Percentiles rank a stretch among this genome's conserved stretches.
These are phyloP conservation scores for Selaginella tamariscina DNA, from an alignment of 75 land plant genomes.

Conservation along the genomic window DNA sequence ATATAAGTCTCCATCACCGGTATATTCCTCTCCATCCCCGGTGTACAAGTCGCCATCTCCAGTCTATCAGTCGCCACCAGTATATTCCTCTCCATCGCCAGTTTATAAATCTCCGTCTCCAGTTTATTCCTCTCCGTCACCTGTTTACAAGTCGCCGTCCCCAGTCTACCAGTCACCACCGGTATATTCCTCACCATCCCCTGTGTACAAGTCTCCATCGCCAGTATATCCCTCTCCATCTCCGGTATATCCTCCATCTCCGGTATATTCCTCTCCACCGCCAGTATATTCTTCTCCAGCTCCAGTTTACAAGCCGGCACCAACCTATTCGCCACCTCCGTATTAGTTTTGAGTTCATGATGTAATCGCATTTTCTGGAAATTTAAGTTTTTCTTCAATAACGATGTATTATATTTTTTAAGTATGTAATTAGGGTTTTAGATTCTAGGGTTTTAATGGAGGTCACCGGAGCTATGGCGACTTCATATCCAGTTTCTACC, in stretches of 20 bases:
- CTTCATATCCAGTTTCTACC: background rate
- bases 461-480: too few species aligned
- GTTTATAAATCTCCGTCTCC: background rate
- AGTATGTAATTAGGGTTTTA: too few species aligned
- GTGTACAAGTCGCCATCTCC: background rate
- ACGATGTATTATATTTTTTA: too few species aligned
- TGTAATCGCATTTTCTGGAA: too few species aligned
- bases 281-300: background rate
- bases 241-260: slow-evolving; percentile 1
- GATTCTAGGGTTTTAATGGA: too few species aligned
- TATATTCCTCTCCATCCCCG: background rate
- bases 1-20: background rate
- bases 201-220: background rate
- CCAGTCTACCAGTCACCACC: background rate
- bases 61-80: background rate
- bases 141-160: too few species aligned
- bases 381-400: too few species aligned
- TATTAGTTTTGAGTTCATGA: too few species aligned
- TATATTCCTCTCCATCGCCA: background rate
- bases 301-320: background rate
- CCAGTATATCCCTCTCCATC: background rate
- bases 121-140: background rate
- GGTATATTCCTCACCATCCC: background rate
- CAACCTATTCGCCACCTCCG: background rate
- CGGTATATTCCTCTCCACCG: background rate